Evolutionary conservation across 306 rosid genomes (phyloP), one percentile per base, ranked within the genome.

Genomic region (Quercus aquifolioides): DNA sequence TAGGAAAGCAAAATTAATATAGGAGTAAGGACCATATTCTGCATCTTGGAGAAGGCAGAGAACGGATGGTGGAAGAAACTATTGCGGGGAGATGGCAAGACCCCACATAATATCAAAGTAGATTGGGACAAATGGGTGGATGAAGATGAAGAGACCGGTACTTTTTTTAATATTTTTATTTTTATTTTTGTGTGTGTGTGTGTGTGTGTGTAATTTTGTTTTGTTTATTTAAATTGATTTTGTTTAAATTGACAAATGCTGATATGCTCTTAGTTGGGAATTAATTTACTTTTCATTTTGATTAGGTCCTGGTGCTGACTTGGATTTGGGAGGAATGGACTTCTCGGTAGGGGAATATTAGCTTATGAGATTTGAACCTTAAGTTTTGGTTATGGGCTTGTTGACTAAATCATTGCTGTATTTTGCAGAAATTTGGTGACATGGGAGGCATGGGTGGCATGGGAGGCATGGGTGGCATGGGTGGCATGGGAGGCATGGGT

Each of bases 81-180:
- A 13, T 76, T 94, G 74, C 85, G 87, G 14, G 98, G 84, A 59
- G 97, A 84, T 81, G 97, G 92, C 63, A 94, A 88, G 86, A 58
- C 92, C 20, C 98, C 98, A 2, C 98, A 94, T 76, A 87, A 89
- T 63, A 89, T 94, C 68, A 94, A 92, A 86, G 97, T 94, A 78
- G 98, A 94, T 80, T 94, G 97, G 97, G 97, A 94, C 81, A 94
- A 91, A 84, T 94, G 98, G 98, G 98, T 85, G 5, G 98, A 94
- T 74, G 97, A 94, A 74, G 98, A 94, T 69, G 98, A 92, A 13
- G 97, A 91, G 5, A 84, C 71, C n/a, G 89, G 97, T 91, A 79
- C 28, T 75, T 28, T 21, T 9, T 17, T 33, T 5, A 0, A 35
- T 6, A 6, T 35, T 35, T 49, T 12, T 46, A 3, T 7, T 38